Base-by-base conservation (phyloP, 352 stramenopile species). In the Phytophthora litchii region DNA sequence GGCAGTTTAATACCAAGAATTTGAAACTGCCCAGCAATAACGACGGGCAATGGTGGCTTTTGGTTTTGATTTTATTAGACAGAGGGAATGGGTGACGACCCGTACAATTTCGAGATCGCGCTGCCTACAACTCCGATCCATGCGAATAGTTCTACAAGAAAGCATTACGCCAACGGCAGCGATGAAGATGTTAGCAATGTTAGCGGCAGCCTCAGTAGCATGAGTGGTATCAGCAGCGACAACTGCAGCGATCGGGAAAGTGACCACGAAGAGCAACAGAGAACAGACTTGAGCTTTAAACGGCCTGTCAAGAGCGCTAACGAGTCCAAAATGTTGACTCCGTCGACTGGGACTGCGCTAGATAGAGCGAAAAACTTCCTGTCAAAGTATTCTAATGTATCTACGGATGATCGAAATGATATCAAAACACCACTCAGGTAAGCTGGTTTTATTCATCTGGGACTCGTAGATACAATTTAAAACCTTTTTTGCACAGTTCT, bases 321-420 rank as follows among this genome's bases (percentile, higher is more conserved):
- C n/a, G 37, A 60, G 9, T 19, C 42, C 11, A 48, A 36, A 37
- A 54, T 35, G 19, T 20, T 11, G 3, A 27, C 34, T 35, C 4
- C 41, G 1, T 59, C 48, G 7, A 49, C 45, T 21, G 40, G 54
- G 14, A 86, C 52, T 54, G 81, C 75, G 17, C 54, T 91, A 16
- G 81, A 91, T 60, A 89, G 84, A 48, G 79, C 78, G 20, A 89
- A 88, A 67, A 87, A 53, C 25, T 88, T 89, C 50, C 58, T 91
- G 32, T 88, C 81, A 17, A 91, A 86, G 59, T 91, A 91, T 63
- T 86, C 80, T 32, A 66, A 50, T 48, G 81, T 72, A 60, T 23
- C 42, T 16, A 32, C 29, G 1, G 37, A 44, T 1, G 37, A 66
- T 5, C 56, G 54, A 11, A 64, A 62, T 2, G 36, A 55, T 8